phyloP scores from a whole-genome alignment of 495 filamentous ascomycete species.

The Trichoderma reesei region DNA sequence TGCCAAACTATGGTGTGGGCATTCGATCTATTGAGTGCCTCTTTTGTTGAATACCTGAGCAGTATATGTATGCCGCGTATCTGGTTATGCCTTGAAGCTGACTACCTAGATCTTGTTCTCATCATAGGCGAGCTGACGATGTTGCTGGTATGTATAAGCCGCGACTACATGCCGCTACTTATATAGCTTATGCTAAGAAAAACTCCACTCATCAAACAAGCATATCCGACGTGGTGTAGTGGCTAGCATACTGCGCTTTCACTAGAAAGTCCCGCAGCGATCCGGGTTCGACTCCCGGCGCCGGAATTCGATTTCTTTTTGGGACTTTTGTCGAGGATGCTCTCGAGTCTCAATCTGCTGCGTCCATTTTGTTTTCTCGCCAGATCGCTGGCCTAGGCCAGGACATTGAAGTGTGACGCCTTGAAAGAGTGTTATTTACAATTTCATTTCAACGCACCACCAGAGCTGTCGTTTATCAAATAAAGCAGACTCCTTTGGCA shows the following conservation, averaged over 20 bases:
- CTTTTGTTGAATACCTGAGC: too few relatives aligned
- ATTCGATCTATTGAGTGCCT: too few relatives aligned
- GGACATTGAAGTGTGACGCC: too few relatives aligned
- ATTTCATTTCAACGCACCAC: too few relatives aligned
- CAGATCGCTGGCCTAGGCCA: not conserved
- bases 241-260: slow-evolving; percentile 8
- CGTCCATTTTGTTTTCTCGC: not conserved
- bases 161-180: not conserved
- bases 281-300: slow-evolving; percentile 29
- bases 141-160: not conserved
- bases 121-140: too few relatives aligned
- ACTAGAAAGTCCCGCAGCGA: slow-evolving; percentile 2
- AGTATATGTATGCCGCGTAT: too few relatives aligned
- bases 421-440: too few relatives aligned
- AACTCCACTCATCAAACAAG: not conserved
- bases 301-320: slow-evolving; percentile 9
- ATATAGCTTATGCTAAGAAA: not conserved
- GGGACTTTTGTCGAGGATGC: not conserved
- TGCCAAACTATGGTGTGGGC: too few relatives aligned
- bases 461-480: too few relatives aligned
- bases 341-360: not conserved
- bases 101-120: too few relatives aligned
- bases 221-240: slow-evolving; percentile 7
- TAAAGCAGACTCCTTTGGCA: too few relatives aligned
- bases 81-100: too few relatives aligned